Evolutionary conservation across 75 land plant species (phyloP).

Genomic region (Sequoia sempervirens): DNA sequence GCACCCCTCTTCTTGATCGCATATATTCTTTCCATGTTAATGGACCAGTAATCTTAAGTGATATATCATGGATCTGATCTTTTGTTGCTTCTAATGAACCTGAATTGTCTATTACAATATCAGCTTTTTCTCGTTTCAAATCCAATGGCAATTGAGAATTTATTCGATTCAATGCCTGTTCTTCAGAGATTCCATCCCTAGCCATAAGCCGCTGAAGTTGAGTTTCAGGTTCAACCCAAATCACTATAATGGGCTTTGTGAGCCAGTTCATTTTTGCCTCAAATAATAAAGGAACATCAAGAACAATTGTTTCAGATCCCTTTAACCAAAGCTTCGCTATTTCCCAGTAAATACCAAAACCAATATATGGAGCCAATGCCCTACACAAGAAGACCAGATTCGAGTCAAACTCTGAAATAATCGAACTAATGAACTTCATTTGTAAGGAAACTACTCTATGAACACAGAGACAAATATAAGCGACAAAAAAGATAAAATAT

Average conservation of each 20-base stretch:
- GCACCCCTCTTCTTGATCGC: conserved; percentile 63
- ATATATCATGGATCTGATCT: conserved; percentile 41
- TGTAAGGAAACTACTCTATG: neutral
- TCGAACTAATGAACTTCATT: neutral
- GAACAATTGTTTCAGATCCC: conserved; percentile 61
- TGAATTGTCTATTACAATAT: conserved; percentile 84
- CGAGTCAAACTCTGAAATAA: neutral
- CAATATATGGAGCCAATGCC: conserved; percentile 71
- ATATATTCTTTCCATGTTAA: conserved; percentile 63
- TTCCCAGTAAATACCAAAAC: conserved; percentile 65
- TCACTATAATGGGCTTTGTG: conserved; percentile 80
- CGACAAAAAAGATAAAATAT: neutral
- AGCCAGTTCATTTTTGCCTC: conserved; percentile 75
- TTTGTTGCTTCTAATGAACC: conserved; percentile 68
- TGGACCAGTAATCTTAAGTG: conserved; percentile 45
- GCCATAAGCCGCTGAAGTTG: conserved; percentile 72
- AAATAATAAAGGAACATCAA: conserved; percentile 87
- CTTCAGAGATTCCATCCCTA: conserved; percentile 66
- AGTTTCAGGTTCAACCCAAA: conserved; percentile 90
- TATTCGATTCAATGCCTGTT: conserved; percentile 72
- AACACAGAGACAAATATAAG: neutral
- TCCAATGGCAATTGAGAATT: conserved; percentile 75
- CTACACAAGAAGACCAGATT: conserved; percentile 30
- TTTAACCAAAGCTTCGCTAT: conserved; percentile 79
- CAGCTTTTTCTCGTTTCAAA: conserved; percentile 62